These are phyloP conservation scores for Hura crepitans DNA, from an alignment of 441 rosid species.

Conservation along the genomic window DNA sequence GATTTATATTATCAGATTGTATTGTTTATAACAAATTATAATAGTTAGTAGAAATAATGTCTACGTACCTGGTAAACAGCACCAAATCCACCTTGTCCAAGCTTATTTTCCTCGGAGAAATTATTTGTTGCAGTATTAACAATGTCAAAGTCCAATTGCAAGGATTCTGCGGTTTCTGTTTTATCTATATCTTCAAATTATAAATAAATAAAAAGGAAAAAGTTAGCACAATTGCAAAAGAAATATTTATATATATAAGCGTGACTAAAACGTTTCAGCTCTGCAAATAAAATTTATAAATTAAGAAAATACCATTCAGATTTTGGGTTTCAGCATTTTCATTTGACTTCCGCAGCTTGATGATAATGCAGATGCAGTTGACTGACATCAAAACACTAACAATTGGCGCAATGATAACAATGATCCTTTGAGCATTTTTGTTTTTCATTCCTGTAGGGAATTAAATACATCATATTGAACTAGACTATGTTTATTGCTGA, in stretches of 20 bases:
- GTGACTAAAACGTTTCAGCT: no score
- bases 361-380: neutral
- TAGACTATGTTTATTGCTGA: no score
- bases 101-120: constrained; percentile 23
- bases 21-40: no score
- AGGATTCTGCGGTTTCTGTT: constrained; percentile 1
- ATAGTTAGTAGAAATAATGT: no score
- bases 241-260: no score
- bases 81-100: constrained; percentile 29
- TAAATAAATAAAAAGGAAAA: neutral
- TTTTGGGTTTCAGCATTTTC: constrained; percentile 9
- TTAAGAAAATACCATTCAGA: neutral
- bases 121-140: constrained; percentile 18
- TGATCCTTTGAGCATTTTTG: constrained; percentile 22
- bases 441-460: constrained; percentile 29
- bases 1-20: no score
- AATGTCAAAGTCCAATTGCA: constrained; percentile 19
- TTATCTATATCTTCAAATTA: constrained; percentile 10
- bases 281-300: neutral
- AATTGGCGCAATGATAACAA: constrained; percentile 16
- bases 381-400: neutral
- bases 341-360: neutral
- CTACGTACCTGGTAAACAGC: constrained; percentile 25
- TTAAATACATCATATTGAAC: no score
- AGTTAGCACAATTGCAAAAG: neutral